Evolutionary conservation across 2,329 filamentous ascomycete genomes (phyloP), one percentile per base, ranked within the genome.

Genomic region (Myriosclerotinia curreyana): DNA sequence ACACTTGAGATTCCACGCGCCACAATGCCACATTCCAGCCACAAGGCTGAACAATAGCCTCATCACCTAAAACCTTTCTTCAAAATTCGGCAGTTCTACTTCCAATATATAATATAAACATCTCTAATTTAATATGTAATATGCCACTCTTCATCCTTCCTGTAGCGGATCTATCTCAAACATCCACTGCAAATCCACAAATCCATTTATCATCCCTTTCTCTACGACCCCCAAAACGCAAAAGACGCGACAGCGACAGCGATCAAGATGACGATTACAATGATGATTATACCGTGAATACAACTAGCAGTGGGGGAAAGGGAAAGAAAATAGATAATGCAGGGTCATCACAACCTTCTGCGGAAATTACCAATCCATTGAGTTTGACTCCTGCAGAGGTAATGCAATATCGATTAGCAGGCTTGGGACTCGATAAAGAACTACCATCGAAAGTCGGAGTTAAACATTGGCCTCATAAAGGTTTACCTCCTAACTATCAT

Each of bases 301-400:
- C 42, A 25, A 25, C 36, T 22, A 36, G 7, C 3, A 59, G 38
- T 59, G 5, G 20, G 25, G 44, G 55, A 36, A 59, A 36, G 0
- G 28, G 55, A 12, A 59, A 20, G 6, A 28, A 20, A 48, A 36
- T 7, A 36, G 44, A 44, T 20, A 28, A 31, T 55, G n/a, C 12
- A 52, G 31, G 14, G 44, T 5, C 55, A 20, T 59, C 42, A 20
- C 11, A 51, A 20, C 36, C 25, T 25, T 50, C 60, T 46, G 66
- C 68, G 3, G 69, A 67, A 25, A 65, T 67, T 17, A 75, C 83
- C 72, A 85, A 86, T 70, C 83, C 84, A 1, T 77, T 82, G 69
- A 85, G 82, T 69, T 80, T 86, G 68, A 76, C 79, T 2, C 82
- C 81, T 0, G 73, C 76, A 58, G 79, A 81, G 44, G 79, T 85